Evolutionary conservation across 371 early-diverging fungal species (phyloP).

Genomic region (Lichtheimia hyalospora): DNA sequence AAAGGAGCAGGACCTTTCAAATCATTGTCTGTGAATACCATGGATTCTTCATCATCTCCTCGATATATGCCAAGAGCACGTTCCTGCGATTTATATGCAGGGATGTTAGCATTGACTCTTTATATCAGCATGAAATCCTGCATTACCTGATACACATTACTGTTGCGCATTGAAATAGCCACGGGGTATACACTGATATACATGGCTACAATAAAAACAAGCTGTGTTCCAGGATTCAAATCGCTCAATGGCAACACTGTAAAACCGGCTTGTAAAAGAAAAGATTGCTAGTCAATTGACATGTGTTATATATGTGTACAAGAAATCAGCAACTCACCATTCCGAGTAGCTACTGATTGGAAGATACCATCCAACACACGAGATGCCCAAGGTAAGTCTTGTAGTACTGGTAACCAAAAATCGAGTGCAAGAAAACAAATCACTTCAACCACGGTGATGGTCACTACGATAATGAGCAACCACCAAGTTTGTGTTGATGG

Average conservation of each 20-base stretch:
- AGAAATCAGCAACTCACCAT: slow-evolving; percentile 24
- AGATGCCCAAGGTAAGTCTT: slow-evolving; percentile 38
- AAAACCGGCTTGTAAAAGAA: slow-evolving; percentile 35
- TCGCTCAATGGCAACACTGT: slow-evolving; percentile 37
- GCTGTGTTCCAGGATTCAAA: slow-evolving; percentile 45
- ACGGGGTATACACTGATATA: slow-evolving; percentile 56
- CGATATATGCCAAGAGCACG: slow-evolving; percentile 49
- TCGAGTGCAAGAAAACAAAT: slow-evolving; percentile 44
- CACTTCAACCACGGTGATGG: slow-evolving; percentile 38
- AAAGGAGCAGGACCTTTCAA: slow-evolving; percentile 21
- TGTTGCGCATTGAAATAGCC: slow-evolving; percentile 52
- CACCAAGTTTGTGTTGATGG: slow-evolving; percentile 49
- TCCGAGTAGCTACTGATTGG: slow-evolving; percentile 49
- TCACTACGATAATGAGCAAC: slow-evolving; percentile 38
- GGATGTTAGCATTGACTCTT: not conserved
- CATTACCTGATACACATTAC: slow-evolving; percentile 50
- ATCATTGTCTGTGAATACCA: slow-evolving; percentile 19
- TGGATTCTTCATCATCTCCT: slow-evolving; percentile 24
- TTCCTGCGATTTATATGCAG: slow-evolving; percentile 25
- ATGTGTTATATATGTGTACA: not conserved
- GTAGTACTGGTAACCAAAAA: slow-evolving; percentile 43
- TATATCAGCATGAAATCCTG: not conserved
- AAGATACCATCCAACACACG: slow-evolving; percentile 47
- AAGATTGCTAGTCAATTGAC: not conserved
- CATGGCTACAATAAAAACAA: slow-evolving; percentile 52